Evolutionary conservation across 441 rosid species (phyloP), one percentile per base, ranked within the genome.

Genomic region (Melastoma candidum): DNA sequence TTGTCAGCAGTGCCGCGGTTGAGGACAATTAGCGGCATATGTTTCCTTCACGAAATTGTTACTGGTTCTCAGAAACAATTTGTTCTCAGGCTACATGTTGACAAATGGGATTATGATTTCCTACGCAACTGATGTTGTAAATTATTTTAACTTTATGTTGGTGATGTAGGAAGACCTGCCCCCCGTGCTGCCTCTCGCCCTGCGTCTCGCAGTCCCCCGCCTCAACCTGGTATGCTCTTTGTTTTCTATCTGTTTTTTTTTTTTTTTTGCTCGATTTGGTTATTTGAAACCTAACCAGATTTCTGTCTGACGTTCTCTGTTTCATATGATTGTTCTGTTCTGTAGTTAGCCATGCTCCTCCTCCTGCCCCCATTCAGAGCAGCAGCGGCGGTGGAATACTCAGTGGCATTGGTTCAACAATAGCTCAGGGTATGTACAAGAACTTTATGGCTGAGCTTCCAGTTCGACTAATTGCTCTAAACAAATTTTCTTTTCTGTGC

Each of bases 371-470:
- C 9, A 53, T 12, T 1, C 67, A 45, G 44, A 17, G 57, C 12
- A 46, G 53, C 22, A 56, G 45, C 56, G 60, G 57, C 26, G 11
- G 66, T 7, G 22, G 24, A 3, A 24, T 7, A 32, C 41, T 32
- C 41, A 63, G 71, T 27, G 71, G 71, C 48, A 1, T 68, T 7
- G 73, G 65, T 14, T 65, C 56, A 27, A 56, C 69, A 11, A 39
- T 71, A 48, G 74, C 43, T 1, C 69, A 71, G 25, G 71, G 79
- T 71, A 44, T 55, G 71, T 58, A n/a, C 12, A 5, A 14, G 12
- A 32, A 32, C 41, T 32, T 17, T 17, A 0, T 0, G 22, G 8
- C 41, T 8, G 7, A 32, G 41, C 41, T 32, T 32, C 7, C 41
- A 32, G 8, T 32, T 32, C 7, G 41, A 32, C 41, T 4, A 32